Base-by-base conservation (phyloP, 805 yeast genomes). In the Saturnispora ahearnii region DNA sequence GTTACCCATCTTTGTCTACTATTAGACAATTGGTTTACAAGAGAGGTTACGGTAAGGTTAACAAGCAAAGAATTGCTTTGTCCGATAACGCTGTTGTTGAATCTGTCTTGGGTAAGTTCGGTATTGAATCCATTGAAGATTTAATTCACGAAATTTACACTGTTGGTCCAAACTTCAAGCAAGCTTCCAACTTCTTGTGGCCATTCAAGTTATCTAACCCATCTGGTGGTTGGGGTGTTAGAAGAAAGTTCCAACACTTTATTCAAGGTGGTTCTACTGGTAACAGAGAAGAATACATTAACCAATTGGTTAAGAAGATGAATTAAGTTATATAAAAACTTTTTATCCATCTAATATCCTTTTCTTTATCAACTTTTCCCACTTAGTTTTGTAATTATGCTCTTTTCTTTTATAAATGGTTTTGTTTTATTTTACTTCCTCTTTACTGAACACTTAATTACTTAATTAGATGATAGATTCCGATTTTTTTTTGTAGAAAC, bases 241-340 rank as follows among this genome's bases (percentile, higher is more conserved):
- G 82, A 74, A 88, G 96, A 84, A 88, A 88, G 82, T 88, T 88
- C 95, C 82, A 82, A 79, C 96, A 88, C 79, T 88, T 85, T 72
- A 84, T 88, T 81, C 95, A 87, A 79, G 96, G 96, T 81, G 96
- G 96, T 84, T 84, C 93, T 79, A 82, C 88, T 74, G 96, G 96
- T 85, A 88, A 88, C 95, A 86, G 96, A 78, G 96, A 88, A 79
- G 83, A 87, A 69, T 84, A 79, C 87, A 88, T 88, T 77, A 88
- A 88, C 84, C 83, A 85, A 73, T 84, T 88, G 76, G 87, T 87
- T 71, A 86, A 87, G 80, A 84, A 87, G 73, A 86, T 85, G 93
- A 85, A 84, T 88, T 86, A 85, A 77, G 70, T 66, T 57, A 53
- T 26, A n/a, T 41, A 36, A 48, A 40, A 37, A 46, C 44, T 41